phyloP scores from a whole-genome alignment of 371 early-diverging fungal species.

The Mycotypha africana region DNA sequence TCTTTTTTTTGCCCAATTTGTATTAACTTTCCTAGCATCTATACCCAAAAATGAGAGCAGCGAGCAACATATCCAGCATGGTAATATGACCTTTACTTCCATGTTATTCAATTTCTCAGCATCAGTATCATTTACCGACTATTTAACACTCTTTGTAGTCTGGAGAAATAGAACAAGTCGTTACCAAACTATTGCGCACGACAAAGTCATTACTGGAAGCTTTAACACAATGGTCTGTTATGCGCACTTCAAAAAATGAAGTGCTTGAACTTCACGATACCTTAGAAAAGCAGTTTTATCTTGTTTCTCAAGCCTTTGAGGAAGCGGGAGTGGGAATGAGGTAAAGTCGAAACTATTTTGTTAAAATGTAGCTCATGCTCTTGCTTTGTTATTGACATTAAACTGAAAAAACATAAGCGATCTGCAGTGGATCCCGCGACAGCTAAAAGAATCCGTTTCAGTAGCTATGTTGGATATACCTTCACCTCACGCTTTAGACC shows the following conservation, averaged over 20 bases:
- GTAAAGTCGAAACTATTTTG: too few relatives aligned
- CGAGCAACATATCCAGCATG: slow-evolving; percentile 13
- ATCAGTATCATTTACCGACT: too few relatives aligned
- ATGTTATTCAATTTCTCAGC: too few relatives aligned
- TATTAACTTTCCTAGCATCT: too few relatives aligned
- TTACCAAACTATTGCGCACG: slow-evolving; percentile 54
- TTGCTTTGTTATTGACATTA: too few relatives aligned
- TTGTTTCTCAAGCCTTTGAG: slow-evolving; percentile 52
- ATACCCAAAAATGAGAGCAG: slow-evolving; percentile 21
- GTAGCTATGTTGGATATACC: slow-evolving; percentile 50
- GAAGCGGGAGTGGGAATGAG: slow-evolving; percentile 48
- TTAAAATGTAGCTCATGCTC: too few relatives aligned
- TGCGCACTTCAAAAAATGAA: slow-evolving; percentile 37
- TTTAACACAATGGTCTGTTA: slow-evolving; percentile 52
- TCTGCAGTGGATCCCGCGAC: slow-evolving; percentile 52
- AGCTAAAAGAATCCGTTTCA: slow-evolving; percentile 49
- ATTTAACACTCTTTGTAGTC: slow-evolving; percentile 22
- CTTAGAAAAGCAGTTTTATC: slow-evolving; percentile 50
- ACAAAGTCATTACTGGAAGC: slow-evolving; percentile 56
- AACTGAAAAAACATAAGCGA: too few relatives aligned
- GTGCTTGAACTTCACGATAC: slow-evolving; percentile 55
- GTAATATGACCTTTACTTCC: slow-evolving; percentile 3
- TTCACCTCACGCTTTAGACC: slow-evolving; percentile 47
- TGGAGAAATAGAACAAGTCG: slow-evolving; percentile 56
- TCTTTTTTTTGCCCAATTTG: background rate